phyloP scores from a whole-genome alignment of 768 basidiomycete genomes.

The Phaeolepiota aurea region DNA sequence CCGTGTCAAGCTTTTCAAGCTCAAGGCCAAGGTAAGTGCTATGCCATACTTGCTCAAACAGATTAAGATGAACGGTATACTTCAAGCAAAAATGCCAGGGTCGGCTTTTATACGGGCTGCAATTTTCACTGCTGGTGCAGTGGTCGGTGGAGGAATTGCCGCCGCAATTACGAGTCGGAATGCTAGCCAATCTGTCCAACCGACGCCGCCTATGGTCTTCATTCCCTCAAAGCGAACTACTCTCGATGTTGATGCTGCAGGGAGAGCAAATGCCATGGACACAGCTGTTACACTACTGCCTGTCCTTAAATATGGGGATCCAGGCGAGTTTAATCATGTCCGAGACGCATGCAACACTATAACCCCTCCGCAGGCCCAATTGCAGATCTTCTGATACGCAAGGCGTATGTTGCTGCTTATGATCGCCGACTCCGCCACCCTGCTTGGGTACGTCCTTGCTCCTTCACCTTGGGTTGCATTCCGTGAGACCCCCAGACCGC shows the following conservation, averaged over 20 bases:
- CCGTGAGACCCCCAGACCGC: slow-evolving; percentile 59
- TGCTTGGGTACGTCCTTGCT: slow-evolving; percentile 68
- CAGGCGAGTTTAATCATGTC: slow-evolving; percentile 31
- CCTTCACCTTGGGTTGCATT: background rate
- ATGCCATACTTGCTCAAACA: too few relatives aligned
- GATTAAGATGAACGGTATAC: too few relatives aligned
- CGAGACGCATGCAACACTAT: background rate
- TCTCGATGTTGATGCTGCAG: slow-evolving; percentile 36
- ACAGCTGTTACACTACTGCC: slow-evolving; percentile 15
- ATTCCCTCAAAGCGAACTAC: slow-evolving; percentile 24
- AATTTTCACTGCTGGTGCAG: slow-evolving; percentile 76
- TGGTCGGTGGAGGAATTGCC: slow-evolving; percentile 71
- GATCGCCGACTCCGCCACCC: slow-evolving; percentile 88
- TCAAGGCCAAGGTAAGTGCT: too few relatives aligned
- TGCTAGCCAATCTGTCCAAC: slow-evolving; percentile 13
- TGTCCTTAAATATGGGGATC: slow-evolving; percentile 73
- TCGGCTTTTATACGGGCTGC: slow-evolving; percentile 51
- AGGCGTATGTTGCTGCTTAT: slow-evolving; percentile 85
- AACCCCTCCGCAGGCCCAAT: slow-evolving; percentile 58
- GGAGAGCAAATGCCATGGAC: slow-evolving; percentile 32
- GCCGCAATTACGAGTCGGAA: slow-evolving; percentile 33
- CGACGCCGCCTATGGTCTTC: slow-evolving; percentile 7
- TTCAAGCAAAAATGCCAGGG: slow-evolving; percentile 18
- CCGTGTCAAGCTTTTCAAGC: too few relatives aligned
- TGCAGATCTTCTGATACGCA: slow-evolving; percentile 68